Evolutionary conservation across 2,329 filamentous ascomycete genomes (phyloP), one percentile per base, ranked within the genome.

Genomic region (Sclerotiophoma versabilis): DNA sequence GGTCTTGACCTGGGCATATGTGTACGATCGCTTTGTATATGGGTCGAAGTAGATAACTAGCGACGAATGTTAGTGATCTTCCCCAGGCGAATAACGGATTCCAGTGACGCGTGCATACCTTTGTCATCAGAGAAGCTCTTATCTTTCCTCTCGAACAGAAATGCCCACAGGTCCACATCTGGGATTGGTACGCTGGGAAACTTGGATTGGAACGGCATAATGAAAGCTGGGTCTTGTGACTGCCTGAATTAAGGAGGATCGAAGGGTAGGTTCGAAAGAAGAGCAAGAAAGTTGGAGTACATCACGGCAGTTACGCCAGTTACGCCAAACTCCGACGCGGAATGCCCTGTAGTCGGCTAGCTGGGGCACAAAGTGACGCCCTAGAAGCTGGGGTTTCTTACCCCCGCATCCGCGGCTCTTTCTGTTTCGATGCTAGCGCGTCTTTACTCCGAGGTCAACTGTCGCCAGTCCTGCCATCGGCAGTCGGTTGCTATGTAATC

Each of bases 41-140:
- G 86, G 84, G 75, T 96, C 92, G 64, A 87, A 83, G 73, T 92
- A 90, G 66, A 96, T 87, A 37, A 89, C 92, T 95, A 29, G 10
- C 5, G 8, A 15, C 3, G 22, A n/a, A 15, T 36, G 49, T 66
- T 39, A 65, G 57, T 22, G 33, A 29, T 30, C 11, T 17, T 36
- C 12, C 29, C 8, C 15, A 11, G 1, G 4, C 29, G 27, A n/a
- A 26, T 3, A 10, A 10, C 4, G 9, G 3, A 7, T 26, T 12
- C 11, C 12, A 20, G 1, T 27, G 22, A 34, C 34, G 39, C 19
- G 34, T 44, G 41, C 27, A 49, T 76, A 92, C 91, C 83, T 79
- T 93, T 91, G 66, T 90, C 82, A 62, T 92, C 88, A 1, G 88
- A 80, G 66, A 85, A 96, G 2, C 78, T 75, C 60, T 77, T 85